Evolutionary conservation across 176 grass and related monocot genomes (phyloP), one percentile per base, ranked within the genome.

Genomic region (Lolium perenne): DNA sequence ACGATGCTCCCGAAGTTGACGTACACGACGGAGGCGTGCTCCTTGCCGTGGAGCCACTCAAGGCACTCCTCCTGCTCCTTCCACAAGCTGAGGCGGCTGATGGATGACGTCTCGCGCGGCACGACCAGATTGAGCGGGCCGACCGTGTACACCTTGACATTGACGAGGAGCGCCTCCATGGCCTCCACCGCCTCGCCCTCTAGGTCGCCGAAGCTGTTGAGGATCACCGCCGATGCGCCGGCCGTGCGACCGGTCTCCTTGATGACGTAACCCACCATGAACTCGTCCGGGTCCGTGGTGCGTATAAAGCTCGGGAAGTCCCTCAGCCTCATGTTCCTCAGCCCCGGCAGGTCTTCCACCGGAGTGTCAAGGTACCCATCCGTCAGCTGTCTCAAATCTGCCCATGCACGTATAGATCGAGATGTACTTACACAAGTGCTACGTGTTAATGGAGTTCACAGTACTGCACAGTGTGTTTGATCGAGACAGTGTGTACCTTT

Each of bases 1-100:
- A 38, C 32, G 61, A 90, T 88, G 88, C 91, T 93, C 4, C 88
- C 91, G 77, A 88, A 93, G 82, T 93, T 93, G 48, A 88, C 88
- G 65, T 82, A 90, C 54, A 93, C 84, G 1, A 93, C 91, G 43
- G 91, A 87, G 17, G 29, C 40, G 10, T 18, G 20, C 41, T 72
- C 69, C 69, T 21, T 41, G 69, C 41, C 69, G 10, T 47, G 18
- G 40, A 72, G 69, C 69, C 69, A 72, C 10, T 21, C 9, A 5
- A 72, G 69, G 69, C 38, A 72, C 41, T 72, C 69, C 40, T n/a
- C 38, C 69, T 72, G 63, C 63, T 67, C 63, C 26, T 67, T 67
- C 63, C 29, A 67, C 6, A 67, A 14, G 63, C 29, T 67, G 20
- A 41, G 38, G 67, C 38, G 17, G 17, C 38, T 4, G 67, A 71